Conservation (phyloP, 306 rosid genomes). For the Alnus glutinosa region DNA sequence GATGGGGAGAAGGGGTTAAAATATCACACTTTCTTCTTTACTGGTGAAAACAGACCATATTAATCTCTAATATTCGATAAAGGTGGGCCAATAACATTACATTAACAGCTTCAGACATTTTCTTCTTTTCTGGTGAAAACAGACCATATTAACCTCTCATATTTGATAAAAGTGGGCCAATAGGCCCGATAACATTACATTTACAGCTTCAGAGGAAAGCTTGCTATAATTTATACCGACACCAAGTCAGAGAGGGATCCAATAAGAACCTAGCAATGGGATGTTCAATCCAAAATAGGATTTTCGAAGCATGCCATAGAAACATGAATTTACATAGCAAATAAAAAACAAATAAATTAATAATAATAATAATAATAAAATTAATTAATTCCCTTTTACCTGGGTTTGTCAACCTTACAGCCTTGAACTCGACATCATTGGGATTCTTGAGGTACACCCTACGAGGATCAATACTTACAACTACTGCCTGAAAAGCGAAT, state of each 20-base stretch:
- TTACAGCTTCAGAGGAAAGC: background rate
- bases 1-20: background rate
- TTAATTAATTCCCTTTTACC: conserved; percentile 41
- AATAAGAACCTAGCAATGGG: background rate
- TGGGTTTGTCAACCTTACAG: conserved; percentile 52
- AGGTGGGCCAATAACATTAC: background rate
- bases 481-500: conserved; percentile 75
- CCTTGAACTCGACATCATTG: conserved; percentile 70
- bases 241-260: background rate
- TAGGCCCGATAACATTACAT: background rate
- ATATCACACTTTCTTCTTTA: background rate
- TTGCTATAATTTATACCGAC: background rate
- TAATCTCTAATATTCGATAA: background rate
- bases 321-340: conserved; percentile 1
- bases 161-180: background rate
- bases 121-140: background rate
- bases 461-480: conserved; percentile 92
- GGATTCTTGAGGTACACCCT: conserved; percentile 75
- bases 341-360: conserved; percentile 2
- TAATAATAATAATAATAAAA: background rate
- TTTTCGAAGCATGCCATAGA: conserved; percentile 6
- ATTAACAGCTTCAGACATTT: background rate
- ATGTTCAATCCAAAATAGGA: background rate
- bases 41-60: background rate
- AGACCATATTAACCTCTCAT: background rate